A percentile compares a stretch with the other conserved stretches of the same genome.
Conservation (phyloP, 2,329 filamentous ascomycete genomes). For the Arthrobotrys pseudoclavata region DNA sequence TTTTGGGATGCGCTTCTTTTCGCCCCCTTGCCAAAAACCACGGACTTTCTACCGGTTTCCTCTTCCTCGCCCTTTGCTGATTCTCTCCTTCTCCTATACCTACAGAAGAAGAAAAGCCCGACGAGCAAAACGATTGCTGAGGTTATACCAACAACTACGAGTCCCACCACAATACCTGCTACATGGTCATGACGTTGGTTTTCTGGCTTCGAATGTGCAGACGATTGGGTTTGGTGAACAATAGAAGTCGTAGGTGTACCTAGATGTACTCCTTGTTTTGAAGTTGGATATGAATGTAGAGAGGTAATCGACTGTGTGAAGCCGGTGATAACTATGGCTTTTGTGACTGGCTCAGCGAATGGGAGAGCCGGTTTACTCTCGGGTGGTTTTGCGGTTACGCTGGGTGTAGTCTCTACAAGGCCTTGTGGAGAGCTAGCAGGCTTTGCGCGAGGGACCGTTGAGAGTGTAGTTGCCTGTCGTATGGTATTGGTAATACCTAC, state of each 20-base stretch:
- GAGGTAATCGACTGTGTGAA: constrained; percentile 26
- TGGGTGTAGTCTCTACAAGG: neutral
- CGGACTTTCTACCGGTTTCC: constrained; percentile 17
- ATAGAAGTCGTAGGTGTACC: constrained; percentile 26
- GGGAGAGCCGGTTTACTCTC: constrained; percentile 43
- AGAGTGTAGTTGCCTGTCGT: constrained; percentile 32
- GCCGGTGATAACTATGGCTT: neutral
- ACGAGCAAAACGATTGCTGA: constrained; percentile 39
- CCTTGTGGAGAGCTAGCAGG: neutral
- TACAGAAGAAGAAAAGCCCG: constrained; percentile 53
- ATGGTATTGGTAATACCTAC: neutral
- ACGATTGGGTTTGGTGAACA: constrained; percentile 24
- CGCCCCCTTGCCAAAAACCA: constrained; percentile 23
- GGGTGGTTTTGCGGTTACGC: constrained; percentile 9
- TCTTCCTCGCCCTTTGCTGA: neutral
- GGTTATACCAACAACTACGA: constrained; percentile 45
- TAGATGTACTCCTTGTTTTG: neutral
- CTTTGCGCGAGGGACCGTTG: constrained; percentile 37
- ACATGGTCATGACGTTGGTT: constrained; percentile 27
- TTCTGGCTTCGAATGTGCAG: neutral
- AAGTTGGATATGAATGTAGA: constrained; percentile 10
- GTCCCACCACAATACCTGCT: constrained; percentile 43
- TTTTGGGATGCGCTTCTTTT: constrained; percentile 52
- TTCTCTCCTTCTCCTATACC: constrained; percentile 35
- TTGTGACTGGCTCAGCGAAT: constrained; percentile 10